These are phyloP conservation scores for Backusella westeae DNA, from an alignment of 192 early-diverging fungal species.

Conservation along the genomic window DNA sequence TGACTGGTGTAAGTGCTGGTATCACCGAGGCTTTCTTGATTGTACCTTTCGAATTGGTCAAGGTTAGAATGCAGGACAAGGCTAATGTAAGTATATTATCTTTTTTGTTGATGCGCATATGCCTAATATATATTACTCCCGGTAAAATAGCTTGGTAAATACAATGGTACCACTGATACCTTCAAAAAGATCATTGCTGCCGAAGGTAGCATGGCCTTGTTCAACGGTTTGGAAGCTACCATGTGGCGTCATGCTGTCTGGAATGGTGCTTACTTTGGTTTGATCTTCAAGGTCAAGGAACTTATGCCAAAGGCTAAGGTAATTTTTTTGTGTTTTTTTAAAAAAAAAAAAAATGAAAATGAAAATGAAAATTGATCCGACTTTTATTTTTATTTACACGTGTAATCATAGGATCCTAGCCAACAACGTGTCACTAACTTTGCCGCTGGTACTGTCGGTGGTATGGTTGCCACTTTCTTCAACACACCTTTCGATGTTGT, in stretches of 20 bases:
- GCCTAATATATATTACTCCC: not conserved
- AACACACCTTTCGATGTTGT: slow-evolving; percentile 98
- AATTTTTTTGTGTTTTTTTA: not conserved
- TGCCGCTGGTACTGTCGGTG: slow-evolving; percentile 88
- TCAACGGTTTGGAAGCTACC: slow-evolving; percentile 91
- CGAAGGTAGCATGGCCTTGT: slow-evolving; percentile 83
- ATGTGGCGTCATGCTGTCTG: slow-evolving; percentile 92
- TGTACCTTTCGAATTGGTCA: slow-evolving; percentile 90
- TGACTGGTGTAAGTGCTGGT: slow-evolving; percentile 90
- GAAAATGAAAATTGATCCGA: not conserved
- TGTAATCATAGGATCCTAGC: slow-evolving; percentile 54
- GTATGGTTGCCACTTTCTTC: slow-evolving; percentile 87
- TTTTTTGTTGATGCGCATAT: not conserved
- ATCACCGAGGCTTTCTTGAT: slow-evolving; percentile 91
- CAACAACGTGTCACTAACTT: slow-evolving; percentile 84
- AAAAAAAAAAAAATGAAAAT: not conserved
- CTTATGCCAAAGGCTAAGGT: slow-evolving; percentile 66
- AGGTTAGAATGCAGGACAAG: slow-evolving; percentile 90
- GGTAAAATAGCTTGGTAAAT: slow-evolving; percentile 69
- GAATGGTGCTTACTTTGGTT: slow-evolving; percentile 98
- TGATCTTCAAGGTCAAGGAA: slow-evolving; percentile 67
- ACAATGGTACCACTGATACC: slow-evolving; percentile 78
- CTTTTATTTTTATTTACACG: not conserved
- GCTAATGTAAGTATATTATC: slow-evolving; percentile 31
- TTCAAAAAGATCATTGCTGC: slow-evolving; percentile 75